Conservation (phyloP, 1,284 basidiomycete species). For the Violaceomyces palustris region DNA sequence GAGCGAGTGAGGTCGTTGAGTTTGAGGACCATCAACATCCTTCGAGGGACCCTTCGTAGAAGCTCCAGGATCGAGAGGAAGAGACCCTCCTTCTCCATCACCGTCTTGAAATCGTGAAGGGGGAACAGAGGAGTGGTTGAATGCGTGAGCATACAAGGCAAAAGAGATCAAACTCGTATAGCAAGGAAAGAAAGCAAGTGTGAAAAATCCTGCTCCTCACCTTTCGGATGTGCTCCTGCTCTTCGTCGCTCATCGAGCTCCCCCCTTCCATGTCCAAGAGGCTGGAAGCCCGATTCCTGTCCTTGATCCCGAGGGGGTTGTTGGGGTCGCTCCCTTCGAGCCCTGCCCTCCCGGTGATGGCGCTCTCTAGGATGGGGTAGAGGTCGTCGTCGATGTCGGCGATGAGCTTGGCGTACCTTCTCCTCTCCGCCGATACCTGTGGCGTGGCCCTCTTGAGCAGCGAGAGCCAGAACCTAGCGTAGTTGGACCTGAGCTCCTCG, state of each 20-base stretch:
- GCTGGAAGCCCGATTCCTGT: conserved; percentile 31
- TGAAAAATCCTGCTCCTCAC: background rate
- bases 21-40: conserved; percentile 53
- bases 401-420: conserved; percentile 45
- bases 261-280: conserved; percentile 44
- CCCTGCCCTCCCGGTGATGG: conserved; percentile 49
- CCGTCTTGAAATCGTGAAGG: conserved; percentile 19
- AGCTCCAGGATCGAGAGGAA: conserved; percentile 45
- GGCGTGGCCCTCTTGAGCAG: conserved; percentile 44
- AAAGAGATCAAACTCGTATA: background rate
- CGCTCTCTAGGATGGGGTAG: conserved; percentile 50
- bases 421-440: conserved; percentile 34
- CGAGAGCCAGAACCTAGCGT: conserved; percentile 51
- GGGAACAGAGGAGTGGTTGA: background rate
- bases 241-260: conserved; percentile 33
- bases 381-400: conserved; percentile 51
- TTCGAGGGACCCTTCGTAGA: conserved; percentile 43
- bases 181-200: background rate
- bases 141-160: background rate
- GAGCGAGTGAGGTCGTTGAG: conserved; percentile 55
- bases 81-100: conserved; percentile 51
- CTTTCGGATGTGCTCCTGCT: conserved; percentile 51
- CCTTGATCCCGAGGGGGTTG: conserved; percentile 46
- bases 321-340: conserved; percentile 48
- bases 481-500: conserved; percentile 44